Evolutionary conservation across 345 rosid species (phyloP), one percentile per base, ranked within the genome.

Genomic region (Cardiospermum halicacabum): DNA sequence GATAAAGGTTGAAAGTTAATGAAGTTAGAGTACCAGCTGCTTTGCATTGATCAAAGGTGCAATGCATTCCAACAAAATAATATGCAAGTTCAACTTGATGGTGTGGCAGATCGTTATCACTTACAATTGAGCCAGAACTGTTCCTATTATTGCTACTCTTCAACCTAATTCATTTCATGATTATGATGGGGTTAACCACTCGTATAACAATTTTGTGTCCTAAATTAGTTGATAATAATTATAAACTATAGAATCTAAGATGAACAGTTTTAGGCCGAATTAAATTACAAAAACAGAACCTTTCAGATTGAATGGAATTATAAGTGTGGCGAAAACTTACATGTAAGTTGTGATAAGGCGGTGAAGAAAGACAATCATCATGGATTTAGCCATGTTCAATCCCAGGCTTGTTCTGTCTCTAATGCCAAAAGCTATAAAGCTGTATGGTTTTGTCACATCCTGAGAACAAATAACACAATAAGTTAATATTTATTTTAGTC

Each of bases 21-120:
- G 12, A 47, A 61, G 26, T 21, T 39, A 40, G 48, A 36, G 47
- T 83, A 94, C 99, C 99, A 56, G 96, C 80, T 47, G 96, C 81
- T 87, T 86, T 90, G 96, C 97, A 86, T 31, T 90, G 96, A 71
- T 90, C 99, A 55, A 94, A 94, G 73, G 91, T 84, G 72, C 92
- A 90, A 72, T 90, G 96, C 99, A 94, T 94, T 74, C 99, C 99
- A 0, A 94, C 87, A 60, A 94, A 94, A 61, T 97, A 93, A 78
- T 86, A 93, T 53, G 92, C 98, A 69, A 81, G 90, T 62, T 88
- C 96, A 76, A 63, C 82, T 67, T 55, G 80, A 67, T 64, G 79
- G 37, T 77, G 87, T 55, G 78, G 77, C 22, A 42, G 82, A 79
- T 90, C 92, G 73, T 67, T 70, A 47, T 94, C 97, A 69, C 99